Percentiles rank a stretch among this genome's conserved stretches.
Evolutionary conservation across 2,329 filamentous ascomycete species (phyloP).

Genomic region (Pleurostoma richardsiae): DNA sequence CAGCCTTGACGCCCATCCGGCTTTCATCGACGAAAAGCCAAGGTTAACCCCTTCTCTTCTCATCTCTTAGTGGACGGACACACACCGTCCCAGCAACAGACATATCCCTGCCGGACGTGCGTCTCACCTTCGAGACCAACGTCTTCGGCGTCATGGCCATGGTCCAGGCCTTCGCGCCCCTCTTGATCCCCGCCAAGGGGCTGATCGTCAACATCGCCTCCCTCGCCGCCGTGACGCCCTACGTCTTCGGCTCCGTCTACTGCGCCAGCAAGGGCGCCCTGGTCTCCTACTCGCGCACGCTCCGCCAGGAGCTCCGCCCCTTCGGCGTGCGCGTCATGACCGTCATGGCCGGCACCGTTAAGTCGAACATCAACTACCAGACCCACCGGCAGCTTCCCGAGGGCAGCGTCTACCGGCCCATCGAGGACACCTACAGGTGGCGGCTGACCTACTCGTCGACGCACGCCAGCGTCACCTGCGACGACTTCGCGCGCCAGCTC

Average conservation of each 20-base stretch:
- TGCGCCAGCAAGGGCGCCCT: slow-evolving; percentile 49
- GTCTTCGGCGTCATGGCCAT: slow-evolving; percentile 53
- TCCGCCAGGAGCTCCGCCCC: slow-evolving; percentile 47
- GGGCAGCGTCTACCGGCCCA: slow-evolving; percentile 39
- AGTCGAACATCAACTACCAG: slow-evolving; percentile 40
- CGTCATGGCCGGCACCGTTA: slow-evolving; percentile 49
- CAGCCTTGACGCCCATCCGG: neutral
- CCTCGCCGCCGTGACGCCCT: slow-evolving; percentile 41
- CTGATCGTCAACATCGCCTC: slow-evolving; percentile 52
- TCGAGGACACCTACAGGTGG: slow-evolving; percentile 14
- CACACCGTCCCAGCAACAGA: slow-evolving; percentile 10
- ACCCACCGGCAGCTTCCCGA: slow-evolving; percentile 33
- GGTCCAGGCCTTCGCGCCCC: slow-evolving; percentile 41
- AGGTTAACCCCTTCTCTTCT: neutral
- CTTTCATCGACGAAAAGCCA: neutral
- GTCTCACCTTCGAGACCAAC: slow-evolving; percentile 49
- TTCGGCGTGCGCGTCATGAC: slow-evolving; percentile 52
- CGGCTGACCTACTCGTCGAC: slow-evolving; percentile 5
- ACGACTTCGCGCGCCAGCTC: slow-evolving; percentile 3
- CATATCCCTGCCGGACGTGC: slow-evolving; percentile 44
- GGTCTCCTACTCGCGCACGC: slow-evolving; percentile 43
- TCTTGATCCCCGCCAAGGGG: slow-evolving; percentile 43
- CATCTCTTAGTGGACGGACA: slow-evolving; percentile 2
- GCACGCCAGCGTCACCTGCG: neutral
- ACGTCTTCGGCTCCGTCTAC: slow-evolving; percentile 47